Base-by-base conservation (phyloP, 2,329 filamentous ascomycete genomes). In the Penicillium sp. region DNA sequence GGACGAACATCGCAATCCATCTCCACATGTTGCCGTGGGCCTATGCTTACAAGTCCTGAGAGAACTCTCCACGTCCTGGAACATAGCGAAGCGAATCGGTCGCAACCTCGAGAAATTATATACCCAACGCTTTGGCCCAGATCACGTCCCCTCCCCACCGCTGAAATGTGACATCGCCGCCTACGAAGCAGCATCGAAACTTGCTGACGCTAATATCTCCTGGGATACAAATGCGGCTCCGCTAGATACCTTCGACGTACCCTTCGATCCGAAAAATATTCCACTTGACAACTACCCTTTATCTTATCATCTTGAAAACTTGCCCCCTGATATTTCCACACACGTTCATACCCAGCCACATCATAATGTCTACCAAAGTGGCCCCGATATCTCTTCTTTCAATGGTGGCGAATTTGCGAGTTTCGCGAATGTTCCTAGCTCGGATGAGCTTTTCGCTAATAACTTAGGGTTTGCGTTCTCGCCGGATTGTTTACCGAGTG, bases 41-140 rank as follows among this genome's bases (percentile, higher is more conserved):
- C 50, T 64, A 3, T 62, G 51, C 16, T 52, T 63, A 9, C 56
- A 64, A 34, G 58, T 63, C 31, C 37, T 64, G 5, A 48, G 50
- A 4, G 62, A 64, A 42, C 44, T 64, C 2, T 64, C 62, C 5
- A 64, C 62, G 2, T 63, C 62, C 1, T 64, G 60, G 62, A 55
- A 64, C 19, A 63, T 62, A 9, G 60, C 62, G 2, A 63, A 63
- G 28, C 62, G 62, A 3, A 64, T 63, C 10, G 62, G 62, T 8
- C 52, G 48, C 1, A 64, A 64, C 18, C 40, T 64, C 2, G 62
- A 64, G 43, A 63, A 58, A 40, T 19, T 64, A 1, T 64, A 64
- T 19, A 39, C 52, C 9, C 46, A 60, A 28, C 55, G 56, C 13
- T 63, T 52, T 18, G 59, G 59, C 18, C 26, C 43, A 23, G 49